Conservation (phyloP, 306 rosid species). For the Macrotyloma uniflorum region DNA sequence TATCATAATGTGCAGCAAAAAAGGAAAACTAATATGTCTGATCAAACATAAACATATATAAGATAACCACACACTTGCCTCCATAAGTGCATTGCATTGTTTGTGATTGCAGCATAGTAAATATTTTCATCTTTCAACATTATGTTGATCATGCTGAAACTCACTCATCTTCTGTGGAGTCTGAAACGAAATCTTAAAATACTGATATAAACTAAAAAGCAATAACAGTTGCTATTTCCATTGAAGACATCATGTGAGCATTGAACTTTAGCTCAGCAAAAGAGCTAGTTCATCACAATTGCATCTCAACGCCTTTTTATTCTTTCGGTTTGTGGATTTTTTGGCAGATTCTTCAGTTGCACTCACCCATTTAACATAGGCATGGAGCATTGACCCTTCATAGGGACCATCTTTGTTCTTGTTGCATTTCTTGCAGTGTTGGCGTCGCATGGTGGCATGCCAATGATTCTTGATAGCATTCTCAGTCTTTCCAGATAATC, state of each 20-base stretch:
- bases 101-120: neutral
- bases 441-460: constrained; percentile 62
- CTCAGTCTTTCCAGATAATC: constrained; percentile 57
- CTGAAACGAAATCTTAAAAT: too few relatives aligned
- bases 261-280: neutral
- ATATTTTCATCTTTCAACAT: neutral
- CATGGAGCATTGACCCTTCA: constrained; percentile 34
- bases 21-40: too few relatives aligned
- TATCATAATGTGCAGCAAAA: too few relatives aligned
- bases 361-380: constrained; percentile 44
- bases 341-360: neutral
- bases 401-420: neutral
- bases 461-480: constrained; percentile 69
- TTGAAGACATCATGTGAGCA: neutral
- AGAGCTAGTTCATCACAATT: neutral
- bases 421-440: constrained; percentile 17
- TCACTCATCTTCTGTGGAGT: neutral
- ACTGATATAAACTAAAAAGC: too few relatives aligned
- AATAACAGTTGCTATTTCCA: neutral
- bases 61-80: too few relatives aligned
- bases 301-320: neutral
- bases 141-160: neutral
- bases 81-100: neutral
- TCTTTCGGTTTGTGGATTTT: neutral
- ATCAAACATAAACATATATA: neutral